Evolutionary conservation across 116 monocot species (phyloP).

Genomic region (Phalaenopsis hybrid): DNA sequence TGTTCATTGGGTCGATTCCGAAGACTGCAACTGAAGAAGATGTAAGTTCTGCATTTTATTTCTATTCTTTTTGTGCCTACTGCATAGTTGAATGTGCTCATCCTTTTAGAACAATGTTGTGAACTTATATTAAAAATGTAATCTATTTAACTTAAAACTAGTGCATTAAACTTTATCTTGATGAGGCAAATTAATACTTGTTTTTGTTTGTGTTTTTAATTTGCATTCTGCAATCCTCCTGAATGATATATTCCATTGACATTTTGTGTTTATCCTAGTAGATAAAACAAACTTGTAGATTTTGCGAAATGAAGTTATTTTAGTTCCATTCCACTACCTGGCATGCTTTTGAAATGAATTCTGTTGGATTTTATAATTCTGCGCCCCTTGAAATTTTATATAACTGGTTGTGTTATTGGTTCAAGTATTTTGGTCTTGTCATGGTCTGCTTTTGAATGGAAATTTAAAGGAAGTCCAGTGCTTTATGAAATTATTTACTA

Average conservation of each 20-base stretch:
- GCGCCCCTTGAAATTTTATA: background rate
- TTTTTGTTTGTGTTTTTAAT: background rate
- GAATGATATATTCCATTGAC: background rate
- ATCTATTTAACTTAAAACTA: background rate
- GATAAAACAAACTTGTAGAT: background rate
- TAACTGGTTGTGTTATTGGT: background rate
- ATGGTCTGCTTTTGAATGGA: background rate
- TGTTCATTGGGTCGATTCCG: slow-evolving; percentile 53
- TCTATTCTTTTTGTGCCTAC: slow-evolving; percentile 1
- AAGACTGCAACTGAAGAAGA: slow-evolving; percentile 50
- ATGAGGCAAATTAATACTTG: background rate
- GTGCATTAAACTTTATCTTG: background rate
- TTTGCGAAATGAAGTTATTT: background rate
- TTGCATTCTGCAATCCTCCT: background rate
- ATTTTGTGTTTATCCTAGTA: background rate
- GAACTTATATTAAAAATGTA: background rate
- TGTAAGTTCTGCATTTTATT: slow-evolving; percentile 26
- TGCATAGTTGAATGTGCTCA: background rate
- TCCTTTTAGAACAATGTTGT: background rate
- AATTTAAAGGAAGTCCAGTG: background rate
- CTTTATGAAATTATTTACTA: background rate
- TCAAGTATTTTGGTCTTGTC: background rate
- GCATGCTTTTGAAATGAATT: background rate
- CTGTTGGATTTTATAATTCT: background rate
- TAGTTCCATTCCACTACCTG: background rate